Base-by-base conservation (phyloP, 192 early-diverging fungal genomes). In the Funneliformis mosseae region DNA sequence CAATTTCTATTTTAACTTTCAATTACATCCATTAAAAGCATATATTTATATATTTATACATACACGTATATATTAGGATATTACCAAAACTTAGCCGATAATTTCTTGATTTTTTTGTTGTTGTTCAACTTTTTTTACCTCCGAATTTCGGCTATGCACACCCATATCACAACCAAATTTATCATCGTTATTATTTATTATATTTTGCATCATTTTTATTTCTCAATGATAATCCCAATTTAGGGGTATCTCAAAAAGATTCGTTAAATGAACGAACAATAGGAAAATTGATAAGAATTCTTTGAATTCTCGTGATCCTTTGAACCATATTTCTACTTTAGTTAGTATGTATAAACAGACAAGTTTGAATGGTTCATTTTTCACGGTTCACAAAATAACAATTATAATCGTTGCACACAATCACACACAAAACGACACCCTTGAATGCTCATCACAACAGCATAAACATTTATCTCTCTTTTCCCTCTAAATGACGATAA, bases 271-370 rank as follows among this genome's bases (percentile, higher is more conserved):
- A 55, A 55, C 50, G 50, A 55, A 55, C 50, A 55, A 55, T 55
- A 55, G 50, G 50, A 55, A 55, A 55, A 55, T 55, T 55, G 50
- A 55, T 55, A 55, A 55, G 50, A 55, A 55, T 55, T 55, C 50
- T 55, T 55, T 55, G 16, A 14, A 55, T 55, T 21, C 33, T 33
- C 33, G 33, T 33, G 33, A 33, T 33, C 33, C 33, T 55, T 55
- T 55, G 50, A 55, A 55, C 50, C 16, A 55, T 55, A 55, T 55
- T 55, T 55, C 50, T 55, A 55, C 50, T 55, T 55, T 55, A 55
- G 50, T 55, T 55, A 55, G 50, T 4, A 50, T 55, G 50, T 18
- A 18, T 55, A 55, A 55, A 55, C 18, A 55, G 50, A 16, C 50
- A 55, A 55, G 50, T 55, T 55, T 55, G 14, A 55, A 55, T 55